A percentile compares a stretch with the other conserved stretches of the same genome.
These are phyloP conservation scores for Penicillium robsamsonii DNA, from an alignment of 495 filamentous ascomycete species.

Conservation along the genomic window DNA sequence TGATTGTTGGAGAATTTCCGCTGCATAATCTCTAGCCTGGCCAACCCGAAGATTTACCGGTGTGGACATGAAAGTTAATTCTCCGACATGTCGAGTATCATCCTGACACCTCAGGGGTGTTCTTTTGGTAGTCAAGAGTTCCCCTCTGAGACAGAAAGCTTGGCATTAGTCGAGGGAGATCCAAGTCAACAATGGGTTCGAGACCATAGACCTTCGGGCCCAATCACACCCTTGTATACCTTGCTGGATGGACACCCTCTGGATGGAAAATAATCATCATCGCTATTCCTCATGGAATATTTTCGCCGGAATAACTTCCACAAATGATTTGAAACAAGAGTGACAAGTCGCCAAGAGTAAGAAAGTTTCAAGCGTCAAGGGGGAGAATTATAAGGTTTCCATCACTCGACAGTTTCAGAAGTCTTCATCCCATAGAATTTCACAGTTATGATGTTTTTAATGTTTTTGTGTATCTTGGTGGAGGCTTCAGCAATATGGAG, in stretches of 20 bases:
- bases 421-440: not conserved
- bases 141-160: not conserved
- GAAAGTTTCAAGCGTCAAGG: constrained; percentile 10
- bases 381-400: constrained; percentile 3
- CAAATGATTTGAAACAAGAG: constrained; percentile 10
- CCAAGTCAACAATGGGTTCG: not conserved
- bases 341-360: constrained; percentile 8
- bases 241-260: not conserved
- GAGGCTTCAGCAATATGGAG: not conserved
- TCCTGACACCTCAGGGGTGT: not conserved
- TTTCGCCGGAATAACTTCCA: constrained; percentile 9
- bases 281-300: not conserved
- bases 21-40: not conserved
- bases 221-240: not conserved
- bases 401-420: constrained; percentile 2
- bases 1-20: constrained; percentile 2
- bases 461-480: not conserved
- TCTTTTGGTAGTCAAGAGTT: not conserved
- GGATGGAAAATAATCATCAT: not conserved
- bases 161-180: not conserved
- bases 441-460: not conserved
- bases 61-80: constrained; percentile 6
- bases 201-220: not conserved
- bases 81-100: constrained; percentile 15
- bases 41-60: constrained; percentile 1